Base-by-base conservation (phyloP, 176 grass and related monocot genomes). In the Avena atlantica region DNA sequence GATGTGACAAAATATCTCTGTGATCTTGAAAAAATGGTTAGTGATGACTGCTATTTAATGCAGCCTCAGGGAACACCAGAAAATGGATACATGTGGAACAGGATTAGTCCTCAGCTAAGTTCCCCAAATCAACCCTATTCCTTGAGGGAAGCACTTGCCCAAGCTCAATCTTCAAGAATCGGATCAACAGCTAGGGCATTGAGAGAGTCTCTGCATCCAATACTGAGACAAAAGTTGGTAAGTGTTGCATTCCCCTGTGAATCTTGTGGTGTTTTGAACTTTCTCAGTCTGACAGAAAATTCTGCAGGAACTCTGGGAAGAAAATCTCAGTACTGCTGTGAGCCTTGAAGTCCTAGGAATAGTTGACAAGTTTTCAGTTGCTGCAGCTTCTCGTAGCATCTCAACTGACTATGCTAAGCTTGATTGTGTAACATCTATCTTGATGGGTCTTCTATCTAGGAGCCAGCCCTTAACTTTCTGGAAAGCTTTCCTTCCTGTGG, bases 121-220 rank as follows among this genome's bases (percentile, higher is more conserved):
- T 99, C 97, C 16, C 97, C 97, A 65, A 99, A 99, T 74, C 97
- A 99, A 85, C 97, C 97, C 56, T 99, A 99, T 90, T 99, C 97
- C 73, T 87, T 99, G 82, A 94, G 97, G 69, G 97, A 99, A 88
- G 97, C 97, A 83, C 94, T 99, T 89, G 94, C 94, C 45, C 97
- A 99, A 64, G 97, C 97, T 3, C 97, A 99, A 57, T 99, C 97
- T 81, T 99, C 97, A 93, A 93, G 94, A 87, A 94, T 96, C 52
- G 97, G 97, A 53, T 89, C 97, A 75, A 93, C 92, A 8, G 78
- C 92, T 11, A 94, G 97, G 86, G 97, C 97, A 81, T 67, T 99
- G 82, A 88, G 92, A 79, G 97, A 99, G 76, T 93, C 92, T 78
- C 91, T 99, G 53, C 97, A 99, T 89, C 97, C 97, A 64, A 89